phyloP scores from a whole-genome alignment of 2,329 filamentous ascomycete species.

The Acephala macrosclerotiorum region DNA sequence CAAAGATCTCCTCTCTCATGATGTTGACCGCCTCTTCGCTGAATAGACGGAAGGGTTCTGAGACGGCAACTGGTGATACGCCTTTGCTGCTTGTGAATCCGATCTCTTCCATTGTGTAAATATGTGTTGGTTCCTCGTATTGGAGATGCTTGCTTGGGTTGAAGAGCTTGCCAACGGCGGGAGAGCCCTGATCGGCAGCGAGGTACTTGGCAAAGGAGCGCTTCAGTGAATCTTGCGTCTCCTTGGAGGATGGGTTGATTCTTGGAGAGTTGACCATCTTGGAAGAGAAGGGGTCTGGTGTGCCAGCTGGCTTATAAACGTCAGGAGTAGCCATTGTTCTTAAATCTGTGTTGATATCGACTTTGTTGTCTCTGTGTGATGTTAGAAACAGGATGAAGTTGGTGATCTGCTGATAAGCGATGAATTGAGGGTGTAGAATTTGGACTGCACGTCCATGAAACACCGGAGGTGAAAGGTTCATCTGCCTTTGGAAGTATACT shows the following conservation, averaged over 20 bases:
- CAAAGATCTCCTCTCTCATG: slow-evolving; percentile 69
- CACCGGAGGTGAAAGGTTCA: neutral
- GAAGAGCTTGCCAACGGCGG: slow-evolving; percentile 51
- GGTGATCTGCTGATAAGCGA: neutral
- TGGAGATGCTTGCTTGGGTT: slow-evolving; percentile 61
- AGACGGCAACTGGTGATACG: slow-evolving; percentile 68
- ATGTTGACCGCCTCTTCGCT: slow-evolving; percentile 64
- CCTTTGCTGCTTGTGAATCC: slow-evolving; percentile 61
- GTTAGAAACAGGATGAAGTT: neutral
- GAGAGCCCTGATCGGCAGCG: slow-evolving; percentile 38
- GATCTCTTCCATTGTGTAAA: slow-evolving; percentile 68
- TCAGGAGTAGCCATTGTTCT: slow-evolving; percentile 39
- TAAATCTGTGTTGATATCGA: neutral
- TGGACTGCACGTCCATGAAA: neutral
- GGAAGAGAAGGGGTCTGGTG: slow-evolving; percentile 36
- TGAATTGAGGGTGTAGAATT: neutral
- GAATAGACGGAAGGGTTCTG: slow-evolving; percentile 71
- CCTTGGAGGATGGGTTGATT: slow-evolving; percentile 37
- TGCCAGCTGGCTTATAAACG: slow-evolving; percentile 34
- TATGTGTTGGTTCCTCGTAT: slow-evolving; percentile 57
- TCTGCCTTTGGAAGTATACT: no score
- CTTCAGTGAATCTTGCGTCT: slow-evolving; percentile 43
- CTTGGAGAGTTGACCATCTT: slow-evolving; percentile 38
- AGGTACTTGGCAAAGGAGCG: slow-evolving; percentile 44
- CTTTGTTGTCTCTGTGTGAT: neutral